A percentile compares a stretch with the other conserved stretches of the same genome.
Evolutionary conservation across 495 filamentous ascomycete species (phyloP).

Genomic region (Evernia prunastri): DNA sequence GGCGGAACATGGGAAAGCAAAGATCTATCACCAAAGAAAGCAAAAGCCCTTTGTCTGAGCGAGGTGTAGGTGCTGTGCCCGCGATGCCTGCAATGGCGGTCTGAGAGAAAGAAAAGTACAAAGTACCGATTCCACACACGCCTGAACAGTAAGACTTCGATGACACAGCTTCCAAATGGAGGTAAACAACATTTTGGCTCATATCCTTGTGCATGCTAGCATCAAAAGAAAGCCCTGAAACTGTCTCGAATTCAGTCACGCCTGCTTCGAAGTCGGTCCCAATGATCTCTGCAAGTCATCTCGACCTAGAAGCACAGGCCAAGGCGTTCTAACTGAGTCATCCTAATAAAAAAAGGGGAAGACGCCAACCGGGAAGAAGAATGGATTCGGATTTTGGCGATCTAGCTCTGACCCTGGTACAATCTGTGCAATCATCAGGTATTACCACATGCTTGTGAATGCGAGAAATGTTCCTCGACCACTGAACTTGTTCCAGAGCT

Average conservation of each 20-base stretch:
- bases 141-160: not conserved
- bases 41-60: conserved; percentile 32
- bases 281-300: not conserved
- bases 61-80: conserved; percentile 20
- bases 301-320: not conserved
- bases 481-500: not conserved
- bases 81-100: conserved; percentile 19
- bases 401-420: not conserved
- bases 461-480: not conserved
- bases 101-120: conserved; percentile 2
- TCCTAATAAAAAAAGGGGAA: not conserved
- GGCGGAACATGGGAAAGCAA: conserved; percentile 30
- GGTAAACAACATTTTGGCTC: not conserved
- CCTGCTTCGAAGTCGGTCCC: not conserved
- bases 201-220: not conserved
- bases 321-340: not conserved
- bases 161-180: not conserved
- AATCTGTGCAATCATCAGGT: not conserved
- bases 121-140: not conserved
- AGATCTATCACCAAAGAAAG: conserved; percentile 23
- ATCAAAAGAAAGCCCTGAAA: not conserved
- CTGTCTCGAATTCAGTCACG: not conserved
- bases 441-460: not conserved
- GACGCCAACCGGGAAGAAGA: not conserved
- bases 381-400: not conserved